Percentiles rank a stretch among this genome's conserved stretches.
phyloP scores from a whole-genome alignment of 1,284 basidiomycete species.

The Cryptococcus hybrid region DNA sequence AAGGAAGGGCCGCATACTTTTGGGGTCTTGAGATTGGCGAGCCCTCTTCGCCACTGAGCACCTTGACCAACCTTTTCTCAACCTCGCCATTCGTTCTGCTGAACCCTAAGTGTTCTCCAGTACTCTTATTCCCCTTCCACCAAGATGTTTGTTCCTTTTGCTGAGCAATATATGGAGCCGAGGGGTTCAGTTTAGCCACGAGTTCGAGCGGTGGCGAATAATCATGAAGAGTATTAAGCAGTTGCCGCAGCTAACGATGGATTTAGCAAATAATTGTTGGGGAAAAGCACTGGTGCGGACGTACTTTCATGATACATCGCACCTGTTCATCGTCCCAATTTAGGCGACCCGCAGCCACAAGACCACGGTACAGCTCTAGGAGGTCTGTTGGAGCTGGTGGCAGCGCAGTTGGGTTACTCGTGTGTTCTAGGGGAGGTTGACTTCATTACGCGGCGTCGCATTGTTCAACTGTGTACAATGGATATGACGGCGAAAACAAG shows the following conservation, averaged over 20 bases:
- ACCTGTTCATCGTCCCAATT: conserved; percentile 65
- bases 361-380: conserved; percentile 54
- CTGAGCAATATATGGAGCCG: conserved; percentile 23
- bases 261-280: too few species aligned
- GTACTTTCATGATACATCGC: conserved; percentile 61
- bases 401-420: neutral
- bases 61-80: conserved; percentile 53
- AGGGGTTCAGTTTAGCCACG: conserved; percentile 35
- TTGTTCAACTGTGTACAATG: too few species aligned
- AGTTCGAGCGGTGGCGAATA: conserved; percentile 48
- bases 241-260: conserved; percentile 37
- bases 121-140: conserved; percentile 23
- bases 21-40: conserved; percentile 60
- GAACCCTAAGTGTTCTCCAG: conserved; percentile 3
- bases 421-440: too few species aligned
- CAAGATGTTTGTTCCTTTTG: conserved; percentile 9
- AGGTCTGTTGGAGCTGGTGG: conserved; percentile 51
- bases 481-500: too few species aligned
- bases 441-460: too few species aligned
- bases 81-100: too few species aligned
- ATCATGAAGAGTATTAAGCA: conserved; percentile 33
- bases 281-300: conserved; percentile 11
- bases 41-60: conserved; percentile 59
- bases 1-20: conserved; percentile 48
- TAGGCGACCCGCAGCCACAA: conserved; percentile 58